Evolutionary conservation across 2,329 filamentous ascomycete genomes (phyloP).

Genomic region (Sclerotinia sclerotiorum): DNA sequence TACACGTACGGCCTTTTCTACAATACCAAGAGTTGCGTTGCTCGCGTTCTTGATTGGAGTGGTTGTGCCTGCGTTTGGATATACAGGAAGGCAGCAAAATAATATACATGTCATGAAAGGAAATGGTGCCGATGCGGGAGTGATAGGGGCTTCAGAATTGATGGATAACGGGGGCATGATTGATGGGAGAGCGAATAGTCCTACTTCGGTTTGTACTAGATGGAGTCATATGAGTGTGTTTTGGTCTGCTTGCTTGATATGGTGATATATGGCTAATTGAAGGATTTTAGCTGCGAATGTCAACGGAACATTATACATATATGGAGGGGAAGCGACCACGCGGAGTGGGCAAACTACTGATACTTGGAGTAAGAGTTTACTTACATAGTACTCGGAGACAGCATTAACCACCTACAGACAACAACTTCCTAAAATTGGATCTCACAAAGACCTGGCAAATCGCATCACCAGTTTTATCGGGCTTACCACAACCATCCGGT

Average conservation of each 20-base stretch:
- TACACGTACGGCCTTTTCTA: slow-evolving; percentile 45
- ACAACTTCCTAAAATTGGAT: slow-evolving; percentile 71
- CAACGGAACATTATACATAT: slow-evolving; percentile 75
- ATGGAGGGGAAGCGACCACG: slow-evolving; percentile 66
- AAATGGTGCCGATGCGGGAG: slow-evolving; percentile 49
- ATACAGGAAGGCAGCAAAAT: slow-evolving; percentile 44
- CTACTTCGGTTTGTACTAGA: slow-evolving; percentile 60
- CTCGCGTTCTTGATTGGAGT: slow-evolving; percentile 52
- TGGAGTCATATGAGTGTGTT: slow-evolving; percentile 63
- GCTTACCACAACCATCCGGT: slow-evolving; percentile 63
- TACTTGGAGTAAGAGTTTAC: slow-evolving; percentile 63
- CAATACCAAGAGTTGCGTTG: slow-evolving; percentile 49
- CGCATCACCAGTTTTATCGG: slow-evolving; percentile 59
- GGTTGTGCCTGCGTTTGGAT: slow-evolving; percentile 49
- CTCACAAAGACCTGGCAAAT: slow-evolving; percentile 72
- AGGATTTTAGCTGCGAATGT: slow-evolving; percentile 55
- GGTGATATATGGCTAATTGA: not conserved
- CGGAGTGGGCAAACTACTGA: slow-evolving; percentile 57
- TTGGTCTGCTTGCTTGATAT: not conserved
- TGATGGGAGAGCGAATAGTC: slow-evolving; percentile 47
- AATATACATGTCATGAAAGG: slow-evolving; percentile 38
- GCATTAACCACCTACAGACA: slow-evolving; percentile 49
- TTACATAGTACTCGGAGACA: not conserved
- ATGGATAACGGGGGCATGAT: slow-evolving; percentile 39
- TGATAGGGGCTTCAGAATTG: slow-evolving; percentile 42